Evolutionary conservation across 352 stramenopile genomes (phyloP), one percentile per base, ranked within the genome.

Genomic region (Globisporangium iwayamae): DNA sequence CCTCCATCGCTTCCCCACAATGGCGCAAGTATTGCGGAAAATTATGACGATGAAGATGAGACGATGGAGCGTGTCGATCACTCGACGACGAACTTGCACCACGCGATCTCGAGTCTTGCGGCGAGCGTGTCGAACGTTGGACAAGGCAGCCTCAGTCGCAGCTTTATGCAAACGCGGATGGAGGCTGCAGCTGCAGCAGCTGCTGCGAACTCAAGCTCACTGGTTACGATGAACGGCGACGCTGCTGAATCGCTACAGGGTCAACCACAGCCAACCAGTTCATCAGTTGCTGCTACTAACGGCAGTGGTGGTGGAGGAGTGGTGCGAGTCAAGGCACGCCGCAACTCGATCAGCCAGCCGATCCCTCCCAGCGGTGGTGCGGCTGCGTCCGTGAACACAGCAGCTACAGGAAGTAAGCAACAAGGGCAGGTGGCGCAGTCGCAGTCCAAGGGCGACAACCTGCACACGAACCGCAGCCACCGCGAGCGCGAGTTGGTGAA

Each of bases 41-140:
- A 60, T 76, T 58, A 30, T 22, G 75, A 83, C 22, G 77, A 89
- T 20, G 78, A 81, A 8, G 55, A 78, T 32, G 75, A 70, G 22
- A 71, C 68, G 13, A 69, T 91, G 18, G 67, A 91, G 55, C 74
- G 85, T 38, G 90, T 96, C 57, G 82, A 92, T 61, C 79, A 90
- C 65, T 56, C 75, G 22, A 87, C 68, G 4, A 90, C 75, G 4
- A 90, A 96, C 46, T 62, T 97, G 45, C 85, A 94, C 60, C 67
- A 87, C 2, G 79, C 94, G 64, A 97, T 97, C 55, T 83, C 87
- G 41, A 89, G 73, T 2, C 69, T 97, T 34, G 90, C 89, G 0
- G 86, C 85, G 5, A 94, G 84, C 41, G 75, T 96, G 2, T 88
- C 79, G 4, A 91, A 73, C n/a, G 82, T 84, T 3, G 85, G 85